phyloP scores from a whole-genome alignment of 495 filamentous ascomycete genomes.

The Penicillium lividum region DNA sequence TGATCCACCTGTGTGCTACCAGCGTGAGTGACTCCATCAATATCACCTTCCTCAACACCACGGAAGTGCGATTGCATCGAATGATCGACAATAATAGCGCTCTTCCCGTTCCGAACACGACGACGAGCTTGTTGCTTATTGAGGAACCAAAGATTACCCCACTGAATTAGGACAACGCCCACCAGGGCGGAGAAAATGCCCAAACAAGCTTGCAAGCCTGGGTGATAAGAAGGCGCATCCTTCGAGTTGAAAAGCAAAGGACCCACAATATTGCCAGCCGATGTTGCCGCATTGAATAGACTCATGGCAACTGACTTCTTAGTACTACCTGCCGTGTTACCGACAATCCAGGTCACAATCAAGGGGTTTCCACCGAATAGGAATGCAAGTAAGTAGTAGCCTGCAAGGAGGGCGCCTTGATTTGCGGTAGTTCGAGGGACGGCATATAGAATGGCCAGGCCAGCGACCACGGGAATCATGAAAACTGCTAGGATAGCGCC shows the following conservation, averaged over 20 bases:
- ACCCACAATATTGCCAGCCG: slow-evolving; percentile 51
- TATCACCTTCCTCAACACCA: slow-evolving; percentile 23
- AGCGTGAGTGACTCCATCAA: slow-evolving; percentile 25
- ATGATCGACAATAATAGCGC: slow-evolving; percentile 53
- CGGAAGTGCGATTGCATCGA: slow-evolving; percentile 51
- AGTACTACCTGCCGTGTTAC: slow-evolving; percentile 50
- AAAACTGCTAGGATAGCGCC: slow-evolving; percentile 48
- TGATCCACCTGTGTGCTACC: slow-evolving; percentile 46
- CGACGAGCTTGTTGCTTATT: slow-evolving; percentile 54
- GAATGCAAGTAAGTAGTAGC: slow-evolving; percentile 64
- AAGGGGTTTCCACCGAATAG: slow-evolving; percentile 55
- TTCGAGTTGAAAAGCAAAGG: slow-evolving; percentile 46
- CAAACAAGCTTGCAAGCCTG: slow-evolving; percentile 55
- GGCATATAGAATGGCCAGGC: slow-evolving; percentile 56
- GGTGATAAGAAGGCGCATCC: slow-evolving; percentile 51
- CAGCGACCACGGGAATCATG: slow-evolving; percentile 57
- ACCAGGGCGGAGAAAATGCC: slow-evolving; percentile 57
- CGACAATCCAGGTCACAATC: slow-evolving; percentile 52
- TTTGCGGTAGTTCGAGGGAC: slow-evolving; percentile 43
- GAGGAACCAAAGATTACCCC: slow-evolving; percentile 50
- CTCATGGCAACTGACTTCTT: slow-evolving; percentile 58
- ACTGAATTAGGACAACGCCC: slow-evolving; percentile 51
- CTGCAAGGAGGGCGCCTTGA: slow-evolving; percentile 49
- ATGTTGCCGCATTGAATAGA: slow-evolving; percentile 44
- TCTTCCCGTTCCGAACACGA: slow-evolving; percentile 58